A percentile compares a stretch with the other conserved stretches of the same genome.
Evolutionary conservation across 208 protist genomes (phyloP).

Genomic region (Perkinsela sp.): DNA sequence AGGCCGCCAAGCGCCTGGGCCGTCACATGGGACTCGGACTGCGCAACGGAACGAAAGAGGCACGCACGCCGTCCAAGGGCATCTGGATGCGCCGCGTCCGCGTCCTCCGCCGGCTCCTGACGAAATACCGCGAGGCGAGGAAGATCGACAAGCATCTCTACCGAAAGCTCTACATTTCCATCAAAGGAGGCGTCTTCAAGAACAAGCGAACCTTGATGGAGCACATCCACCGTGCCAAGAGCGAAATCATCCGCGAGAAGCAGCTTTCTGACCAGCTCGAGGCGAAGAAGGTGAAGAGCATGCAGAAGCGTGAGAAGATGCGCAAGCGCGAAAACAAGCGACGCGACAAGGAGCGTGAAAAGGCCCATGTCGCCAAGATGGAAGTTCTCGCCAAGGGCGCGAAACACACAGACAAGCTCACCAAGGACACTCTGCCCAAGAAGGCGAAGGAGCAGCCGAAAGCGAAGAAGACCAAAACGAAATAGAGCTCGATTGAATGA

Average conservation of each 20-base stretch:
- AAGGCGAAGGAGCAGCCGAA: slow-evolving; percentile 3
- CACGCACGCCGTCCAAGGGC: slow-evolving; percentile 82
- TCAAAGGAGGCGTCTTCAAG: slow-evolving; percentile 97
- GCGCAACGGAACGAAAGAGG: slow-evolving; percentile 80
- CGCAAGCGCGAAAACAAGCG: slow-evolving; percentile 32
- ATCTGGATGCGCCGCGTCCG: slow-evolving; percentile 91
- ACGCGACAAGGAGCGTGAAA: slow-evolving; percentile 32
- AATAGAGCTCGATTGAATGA: too few species aligned
- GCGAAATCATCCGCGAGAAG: slow-evolving; percentile 76
- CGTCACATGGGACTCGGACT: slow-evolving; percentile 78
- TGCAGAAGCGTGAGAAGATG: slow-evolving; percentile 27
- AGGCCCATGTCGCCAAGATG: slow-evolving; percentile 21
- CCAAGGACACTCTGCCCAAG: slow-evolving; percentile 4
- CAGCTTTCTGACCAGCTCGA: slow-evolving; percentile 59
- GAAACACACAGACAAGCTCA: slow-evolving; percentile 10
- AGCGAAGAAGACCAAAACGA: slow-evolving; percentile 2
- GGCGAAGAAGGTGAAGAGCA: slow-evolving; percentile 25
- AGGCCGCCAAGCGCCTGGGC: slow-evolving; percentile 69
- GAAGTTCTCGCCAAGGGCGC: slow-evolving; percentile 14
- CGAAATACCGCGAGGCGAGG: slow-evolving; percentile 84
- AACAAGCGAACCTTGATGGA: slow-evolving; percentile 96
- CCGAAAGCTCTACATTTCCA: slow-evolving; percentile 84
- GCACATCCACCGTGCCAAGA: slow-evolving; percentile 89
- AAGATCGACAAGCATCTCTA: slow-evolving; percentile 94
- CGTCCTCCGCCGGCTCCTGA: slow-evolving; percentile 80